Evolutionary conservation across 805 yeast species (phyloP), one percentile per base, ranked within the genome.

Genomic region (Yarrowia osloensis): DNA sequence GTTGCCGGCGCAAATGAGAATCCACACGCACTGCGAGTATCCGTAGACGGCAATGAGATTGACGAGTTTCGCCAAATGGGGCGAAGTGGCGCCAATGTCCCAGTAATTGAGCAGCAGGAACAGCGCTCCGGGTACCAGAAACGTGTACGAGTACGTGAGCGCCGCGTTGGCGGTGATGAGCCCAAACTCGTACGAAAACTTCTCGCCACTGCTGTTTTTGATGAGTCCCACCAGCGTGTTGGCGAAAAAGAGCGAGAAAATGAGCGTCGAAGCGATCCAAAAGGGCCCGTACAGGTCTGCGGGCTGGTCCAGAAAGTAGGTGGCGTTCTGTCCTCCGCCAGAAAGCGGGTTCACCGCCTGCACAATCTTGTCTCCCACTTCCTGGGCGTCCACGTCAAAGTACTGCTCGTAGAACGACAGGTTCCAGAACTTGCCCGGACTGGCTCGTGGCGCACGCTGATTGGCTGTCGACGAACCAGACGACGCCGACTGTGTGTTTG

Each of bases 191-290:
- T 86, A 87, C 68, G 82, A 82, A 72, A 88, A 88, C 31, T 79
- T 77, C 9, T 81, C 78, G 22, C 79, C 79, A 26, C 77, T 75
- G 57, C 75, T 73, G 28, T 84, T 81, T n/a, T 86, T 79, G n/a
- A 91, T 72, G 24, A 89, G 73, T 57, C 87, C 86, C 2, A 90
- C 84, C 22, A 90, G 82, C 0, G 96, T 88, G 39, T 89, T 84
- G 52, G 92, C 83, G 68, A 91, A 86, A 77, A 92, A 92, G 75
- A 90, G 81, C 35, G 88, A 79, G 70, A 90, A 85, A 0, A 90
- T 85, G 61, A 91, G 84, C 0, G 97, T 88, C 0, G 92, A 91
- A 13, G 94, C 89, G 50, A 93, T 86, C 98, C 98, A 93, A 21
- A 91, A 80, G 8, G 96, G 89, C 0, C 97, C 97, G 75, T 91